These are phyloP conservation scores for Rehmannia glutinosa DNA, from an alignment of 257 asterid species.

Conservation along the genomic window DNA sequence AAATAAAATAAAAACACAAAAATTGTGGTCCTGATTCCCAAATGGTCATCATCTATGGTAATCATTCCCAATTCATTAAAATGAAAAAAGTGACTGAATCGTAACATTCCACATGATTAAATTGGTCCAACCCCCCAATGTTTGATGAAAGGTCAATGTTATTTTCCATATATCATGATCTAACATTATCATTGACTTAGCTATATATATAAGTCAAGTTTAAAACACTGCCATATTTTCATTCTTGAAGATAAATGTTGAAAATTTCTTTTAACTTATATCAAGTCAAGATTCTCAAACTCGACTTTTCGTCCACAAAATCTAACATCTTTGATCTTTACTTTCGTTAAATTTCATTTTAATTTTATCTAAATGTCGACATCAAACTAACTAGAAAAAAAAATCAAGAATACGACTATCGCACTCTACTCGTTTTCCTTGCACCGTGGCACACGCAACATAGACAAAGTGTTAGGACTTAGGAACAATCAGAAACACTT, in stretches of 20 bases:
- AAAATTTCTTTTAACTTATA: not conserved
- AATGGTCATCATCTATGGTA: constrained; percentile 21
- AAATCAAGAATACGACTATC: not conserved
- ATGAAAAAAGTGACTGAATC: not conserved
- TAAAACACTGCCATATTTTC: no score
- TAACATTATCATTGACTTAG: no score
- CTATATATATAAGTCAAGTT: no score
- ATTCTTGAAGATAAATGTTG: no score
- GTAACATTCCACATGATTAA: constrained; percentile 18
- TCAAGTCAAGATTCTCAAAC: not conserved
- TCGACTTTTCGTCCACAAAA: not conserved
- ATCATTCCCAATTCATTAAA: constrained; percentile 12
- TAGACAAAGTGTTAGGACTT: not conserved
- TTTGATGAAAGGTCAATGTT: not conserved
- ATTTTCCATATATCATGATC: not conserved
- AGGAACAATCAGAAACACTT: not conserved
- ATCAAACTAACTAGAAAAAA: not conserved
- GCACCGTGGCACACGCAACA: not conserved
- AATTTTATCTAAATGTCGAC: not conserved
- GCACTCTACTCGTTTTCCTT: not conserved
- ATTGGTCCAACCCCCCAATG: constrained; percentile 9
- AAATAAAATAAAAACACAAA: no score
- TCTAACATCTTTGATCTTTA: not conserved
- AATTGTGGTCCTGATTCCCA: not conserved
- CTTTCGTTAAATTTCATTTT: not conserved